A percentile compares a stretch with the other conserved stretches of the same genome.
phyloP scores from a whole-genome alignment of 2,329 filamentous ascomycete genomes.

The Tolypocladium ovalisporum region DNA sequence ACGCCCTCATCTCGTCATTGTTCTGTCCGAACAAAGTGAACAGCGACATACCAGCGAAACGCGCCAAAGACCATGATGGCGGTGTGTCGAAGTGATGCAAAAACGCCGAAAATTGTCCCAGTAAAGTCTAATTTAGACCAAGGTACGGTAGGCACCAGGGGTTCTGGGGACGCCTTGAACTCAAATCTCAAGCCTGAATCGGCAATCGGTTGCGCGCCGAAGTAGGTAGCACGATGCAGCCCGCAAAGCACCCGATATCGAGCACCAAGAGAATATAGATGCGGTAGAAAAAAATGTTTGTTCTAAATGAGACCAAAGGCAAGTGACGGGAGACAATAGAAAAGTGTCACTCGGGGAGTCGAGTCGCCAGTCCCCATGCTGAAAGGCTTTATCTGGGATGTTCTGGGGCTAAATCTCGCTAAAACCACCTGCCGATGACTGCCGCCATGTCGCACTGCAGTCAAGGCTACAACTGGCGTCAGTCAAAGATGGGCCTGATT shows the following conservation, averaged over 20 bases:
- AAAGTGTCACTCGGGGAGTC: background rate
- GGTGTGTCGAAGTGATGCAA: background rate
- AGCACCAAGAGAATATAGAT: background rate
- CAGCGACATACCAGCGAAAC: slow-evolving; percentile 17
- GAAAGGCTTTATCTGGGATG: slow-evolving; percentile 2
- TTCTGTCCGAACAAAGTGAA: no score
- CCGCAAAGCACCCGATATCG: background rate
- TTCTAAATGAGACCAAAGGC: background rate
- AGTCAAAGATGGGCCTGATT: no score
- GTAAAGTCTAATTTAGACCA: background rate
- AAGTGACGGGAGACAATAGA: background rate
- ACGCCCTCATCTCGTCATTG: background rate
- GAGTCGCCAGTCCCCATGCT: background rate
- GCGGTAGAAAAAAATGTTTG: background rate
- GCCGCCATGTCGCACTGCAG: background rate
- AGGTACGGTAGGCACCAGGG: background rate
- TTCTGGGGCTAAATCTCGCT: slow-evolving; percentile 10
- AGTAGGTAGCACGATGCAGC: background rate
- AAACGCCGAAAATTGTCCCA: background rate
- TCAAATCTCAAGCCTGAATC: background rate
- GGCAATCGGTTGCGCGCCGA: background rate
- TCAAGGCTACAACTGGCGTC: no score
- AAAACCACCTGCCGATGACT: slow-evolving; percentile 1
- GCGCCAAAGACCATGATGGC: slow-evolving; percentile 10
- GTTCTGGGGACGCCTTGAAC: background rate